These are phyloP conservation scores for Cronartium ribicola DNA, from an alignment of 1,284 basidiomycete genomes.

Conservation along the genomic window DNA sequence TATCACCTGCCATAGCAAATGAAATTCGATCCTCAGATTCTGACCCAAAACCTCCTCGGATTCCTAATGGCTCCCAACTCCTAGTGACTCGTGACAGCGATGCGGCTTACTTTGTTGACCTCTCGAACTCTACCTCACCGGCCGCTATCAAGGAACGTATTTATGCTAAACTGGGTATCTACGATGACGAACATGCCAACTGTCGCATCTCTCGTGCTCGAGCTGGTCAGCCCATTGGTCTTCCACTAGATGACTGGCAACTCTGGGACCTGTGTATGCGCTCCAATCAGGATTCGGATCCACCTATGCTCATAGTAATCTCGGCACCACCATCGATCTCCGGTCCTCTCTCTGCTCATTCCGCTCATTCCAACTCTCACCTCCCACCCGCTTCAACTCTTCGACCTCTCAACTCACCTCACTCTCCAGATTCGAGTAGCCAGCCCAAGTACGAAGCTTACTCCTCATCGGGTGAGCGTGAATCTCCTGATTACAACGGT, in stretches of 20 bases:
- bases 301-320: constrained; percentile 41
- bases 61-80: constrained; percentile 37
- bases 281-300: constrained; percentile 35
- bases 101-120: constrained; percentile 42
- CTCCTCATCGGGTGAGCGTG: constrained; percentile 17
- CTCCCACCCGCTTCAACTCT: not conserved
- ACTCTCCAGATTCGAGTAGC: constrained; percentile 26
- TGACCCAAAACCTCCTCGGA: constrained; percentile 22
- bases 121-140: constrained; percentile 35
- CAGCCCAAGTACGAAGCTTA: constrained; percentile 18
- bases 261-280: constrained; percentile 42
- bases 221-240: constrained; percentile 38
- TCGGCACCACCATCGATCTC: not conserved
- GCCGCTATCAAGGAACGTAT: constrained; percentile 43
- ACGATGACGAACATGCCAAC: constrained; percentile 41
- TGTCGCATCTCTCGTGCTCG: constrained; percentile 34
- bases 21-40: not conserved
- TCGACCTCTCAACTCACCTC: constrained; percentile 28
- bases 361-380: constrained; percentile 4
- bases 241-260: constrained; percentile 41
- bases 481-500: constrained; percentile 28
- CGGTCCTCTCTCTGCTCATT: not conserved
- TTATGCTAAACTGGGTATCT: constrained; percentile 40
- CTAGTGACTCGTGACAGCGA: constrained; percentile 40
- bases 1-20: not conserved